Percentiles rank a stretch among this genome's conserved stretches.
Conservation (phyloP, 2,329 filamentous ascomycete species). For the Alternaria panax region DNA sequence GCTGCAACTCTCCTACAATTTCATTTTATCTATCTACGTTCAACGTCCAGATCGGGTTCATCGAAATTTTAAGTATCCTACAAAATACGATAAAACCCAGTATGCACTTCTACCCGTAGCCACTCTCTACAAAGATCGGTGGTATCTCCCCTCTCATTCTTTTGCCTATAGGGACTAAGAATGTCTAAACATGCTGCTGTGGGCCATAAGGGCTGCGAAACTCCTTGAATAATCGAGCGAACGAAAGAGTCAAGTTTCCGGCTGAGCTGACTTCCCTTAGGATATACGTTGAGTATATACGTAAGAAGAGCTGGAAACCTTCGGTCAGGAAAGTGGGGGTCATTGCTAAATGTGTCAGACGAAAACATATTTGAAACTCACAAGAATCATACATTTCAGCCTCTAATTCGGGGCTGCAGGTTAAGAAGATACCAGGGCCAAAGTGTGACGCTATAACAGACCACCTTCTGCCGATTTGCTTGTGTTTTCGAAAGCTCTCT, state of each 20-base stretch:
- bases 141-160: neutral
- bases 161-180: slow-evolving; percentile 2
- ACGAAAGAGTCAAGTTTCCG: slow-evolving; percentile 2
- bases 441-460: slow-evolving; percentile 8
- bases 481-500: slow-evolving; percentile 12
- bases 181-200: slow-evolving; percentile 6
- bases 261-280: slow-evolving; percentile 4
- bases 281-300: slow-evolving; percentile 5
- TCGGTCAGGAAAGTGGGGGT: slow-evolving; percentile 5
- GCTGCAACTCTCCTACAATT: slow-evolving; percentile 3
- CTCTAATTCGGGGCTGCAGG: slow-evolving; percentile 1
- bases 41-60: slow-evolving; percentile 2
- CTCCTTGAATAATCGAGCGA: slow-evolving; percentile 5
- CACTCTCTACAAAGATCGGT: slow-evolving; percentile 3
- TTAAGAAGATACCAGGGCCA: slow-evolving; percentile 6
- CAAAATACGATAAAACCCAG: slow-evolving; percentile 9
- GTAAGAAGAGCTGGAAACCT: slow-evolving; percentile 7
- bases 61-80: slow-evolving; percentile 2
- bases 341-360: slow-evolving; percentile 8
- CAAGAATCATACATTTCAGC: slow-evolving; percentile 7
- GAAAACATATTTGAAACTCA: slow-evolving; percentile 5
- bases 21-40: slow-evolving; percentile 5
- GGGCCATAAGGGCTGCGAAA: slow-evolving; percentile 6
- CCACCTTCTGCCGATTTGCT: slow-evolving; percentile 8
- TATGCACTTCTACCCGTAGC: slow-evolving; percentile 9